A percentile compares a stretch with the other conserved stretches of the same genome.
phyloP scores from a whole-genome alignment of 2,329 filamentous ascomycete species.

The Myriosclerotinia scirpicola region DNA sequence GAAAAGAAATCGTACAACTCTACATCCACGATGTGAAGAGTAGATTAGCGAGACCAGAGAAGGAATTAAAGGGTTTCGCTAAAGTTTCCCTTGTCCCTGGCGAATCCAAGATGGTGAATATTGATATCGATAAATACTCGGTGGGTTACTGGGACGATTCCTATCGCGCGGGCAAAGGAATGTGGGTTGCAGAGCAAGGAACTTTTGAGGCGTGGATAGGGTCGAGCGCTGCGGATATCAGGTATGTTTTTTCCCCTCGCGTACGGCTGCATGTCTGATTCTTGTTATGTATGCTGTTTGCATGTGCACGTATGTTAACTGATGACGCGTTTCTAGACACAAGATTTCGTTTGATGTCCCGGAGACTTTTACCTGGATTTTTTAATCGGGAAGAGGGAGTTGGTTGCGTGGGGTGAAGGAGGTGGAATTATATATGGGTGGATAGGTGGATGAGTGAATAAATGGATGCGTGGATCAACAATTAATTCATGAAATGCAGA shows the following conservation, averaged over 20 bases:
- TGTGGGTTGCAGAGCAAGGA: slow-evolving; percentile 67
- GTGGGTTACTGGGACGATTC: slow-evolving; percentile 61
- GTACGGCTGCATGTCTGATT: neutral
- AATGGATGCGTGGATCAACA: neutral
- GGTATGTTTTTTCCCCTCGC: slow-evolving; percentile 43
- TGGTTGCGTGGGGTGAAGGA: neutral
- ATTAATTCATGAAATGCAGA: neutral
- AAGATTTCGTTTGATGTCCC: slow-evolving; percentile 56
- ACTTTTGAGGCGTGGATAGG: slow-evolving; percentile 61
- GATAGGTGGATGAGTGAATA: neutral
- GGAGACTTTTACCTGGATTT: slow-evolving; percentile 64
- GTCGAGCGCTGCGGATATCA: slow-evolving; percentile 62
- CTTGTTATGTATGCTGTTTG: neutral
- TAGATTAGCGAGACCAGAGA: slow-evolving; percentile 63
- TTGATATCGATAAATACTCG: slow-evolving; percentile 49
- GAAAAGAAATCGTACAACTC: slow-evolving; percentile 65
- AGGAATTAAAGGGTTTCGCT: slow-evolving; percentile 69
- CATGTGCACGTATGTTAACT: neutral
- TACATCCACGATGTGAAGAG: slow-evolving; percentile 66
- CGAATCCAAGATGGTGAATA: slow-evolving; percentile 45
- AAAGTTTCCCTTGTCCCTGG: slow-evolving; percentile 61
- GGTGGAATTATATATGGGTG: neutral
- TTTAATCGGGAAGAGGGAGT: slow-evolving; percentile 21
- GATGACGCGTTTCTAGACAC: slow-evolving; percentile 42
- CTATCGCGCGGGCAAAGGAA: neutral